These are phyloP conservation scores for Aspergillus pseudoviridinutans DNA, from an alignment of 2,329 filamentous ascomycete genomes.

Conservation along the genomic window DNA sequence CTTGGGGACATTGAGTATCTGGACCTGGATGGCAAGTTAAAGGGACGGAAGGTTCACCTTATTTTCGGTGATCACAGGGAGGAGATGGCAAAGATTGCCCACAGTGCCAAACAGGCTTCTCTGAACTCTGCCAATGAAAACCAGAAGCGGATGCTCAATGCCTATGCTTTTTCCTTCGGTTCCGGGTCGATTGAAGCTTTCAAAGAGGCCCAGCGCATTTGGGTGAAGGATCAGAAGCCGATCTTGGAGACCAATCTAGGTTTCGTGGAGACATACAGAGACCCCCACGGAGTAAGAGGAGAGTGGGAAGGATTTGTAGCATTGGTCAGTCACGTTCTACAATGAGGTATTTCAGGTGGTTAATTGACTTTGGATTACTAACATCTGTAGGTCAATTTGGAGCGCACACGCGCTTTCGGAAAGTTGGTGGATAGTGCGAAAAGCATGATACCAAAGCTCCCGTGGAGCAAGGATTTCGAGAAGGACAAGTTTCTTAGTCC, in stretches of 20 bases:
- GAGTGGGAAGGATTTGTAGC: conserved; percentile 86
- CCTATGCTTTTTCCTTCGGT: conserved; percentile 72
- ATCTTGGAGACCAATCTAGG: conserved; percentile 77
- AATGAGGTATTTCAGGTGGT: conserved; percentile 1
- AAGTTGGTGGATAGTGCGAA: conserved; percentile 79
- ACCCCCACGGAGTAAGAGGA: conserved; percentile 73
- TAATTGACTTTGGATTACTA: conserved; percentile 28
- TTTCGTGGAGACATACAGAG: conserved; percentile 81
- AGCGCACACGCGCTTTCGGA: conserved; percentile 82
- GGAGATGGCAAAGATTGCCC: conserved; percentile 65
- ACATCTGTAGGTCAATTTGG: conserved; percentile 64
- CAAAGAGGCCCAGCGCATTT: conserved; percentile 74
- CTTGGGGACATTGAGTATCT: conserved; percentile 63
- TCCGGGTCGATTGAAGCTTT: conserved; percentile 71
- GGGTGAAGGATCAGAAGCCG: conserved; percentile 80
- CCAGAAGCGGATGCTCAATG: conserved; percentile 67
- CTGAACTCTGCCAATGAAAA: conserved; percentile 69
- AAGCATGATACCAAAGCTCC: conserved; percentile 78
- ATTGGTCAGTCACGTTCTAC: conserved; percentile 36
- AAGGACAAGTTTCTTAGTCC: conserved; percentile 94
- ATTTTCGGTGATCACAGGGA: conserved; percentile 70
- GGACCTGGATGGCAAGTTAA: conserved; percentile 56
- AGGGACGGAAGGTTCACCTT: conserved; percentile 66
- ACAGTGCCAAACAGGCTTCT: conserved; percentile 64
- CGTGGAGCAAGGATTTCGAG: conserved; percentile 85